A percentile compares a stretch with the other conserved stretches of the same genome.
These are phyloP conservation scores for Aquanectria penicillioides DNA, from an alignment of 2,329 filamentous ascomycete species.

Conservation along the genomic window DNA sequence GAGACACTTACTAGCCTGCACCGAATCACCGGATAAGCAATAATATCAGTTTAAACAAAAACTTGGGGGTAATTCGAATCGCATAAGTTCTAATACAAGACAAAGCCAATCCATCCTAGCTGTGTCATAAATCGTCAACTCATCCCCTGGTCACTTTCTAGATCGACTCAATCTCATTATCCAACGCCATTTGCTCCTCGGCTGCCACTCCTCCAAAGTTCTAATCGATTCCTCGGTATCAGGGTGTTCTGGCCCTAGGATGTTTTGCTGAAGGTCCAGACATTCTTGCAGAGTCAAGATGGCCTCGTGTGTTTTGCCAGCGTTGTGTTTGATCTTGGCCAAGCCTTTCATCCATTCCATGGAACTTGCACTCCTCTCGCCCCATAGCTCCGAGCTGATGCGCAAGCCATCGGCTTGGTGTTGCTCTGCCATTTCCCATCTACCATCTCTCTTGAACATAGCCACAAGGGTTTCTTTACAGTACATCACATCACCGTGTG, in stretches of 20 bases:
- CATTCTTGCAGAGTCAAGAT: neutral
- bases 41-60: too few species aligned
- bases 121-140: too few species aligned
- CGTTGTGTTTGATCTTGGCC: neutral
- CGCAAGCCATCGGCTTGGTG: neutral
- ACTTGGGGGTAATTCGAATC: too few species aligned
- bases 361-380: neutral
- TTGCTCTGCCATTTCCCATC: neutral
- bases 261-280: neutral
- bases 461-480: neutral
- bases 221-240: neutral
- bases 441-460: neutral
- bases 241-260: neutral
- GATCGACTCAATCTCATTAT: neutral
- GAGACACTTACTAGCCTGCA: too few species aligned
- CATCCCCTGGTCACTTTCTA: neutral
- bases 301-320: neutral
- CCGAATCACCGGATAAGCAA: too few species aligned
- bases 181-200: neutral
- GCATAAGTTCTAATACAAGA: too few species aligned
- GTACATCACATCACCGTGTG: neutral
- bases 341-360: neutral
- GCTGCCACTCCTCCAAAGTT: neutral
- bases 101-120: too few species aligned
- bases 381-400: neutral